Base-by-base conservation (phyloP, 108 stramenopile genomes). In the Nannochloropsis gaditana region DNA sequence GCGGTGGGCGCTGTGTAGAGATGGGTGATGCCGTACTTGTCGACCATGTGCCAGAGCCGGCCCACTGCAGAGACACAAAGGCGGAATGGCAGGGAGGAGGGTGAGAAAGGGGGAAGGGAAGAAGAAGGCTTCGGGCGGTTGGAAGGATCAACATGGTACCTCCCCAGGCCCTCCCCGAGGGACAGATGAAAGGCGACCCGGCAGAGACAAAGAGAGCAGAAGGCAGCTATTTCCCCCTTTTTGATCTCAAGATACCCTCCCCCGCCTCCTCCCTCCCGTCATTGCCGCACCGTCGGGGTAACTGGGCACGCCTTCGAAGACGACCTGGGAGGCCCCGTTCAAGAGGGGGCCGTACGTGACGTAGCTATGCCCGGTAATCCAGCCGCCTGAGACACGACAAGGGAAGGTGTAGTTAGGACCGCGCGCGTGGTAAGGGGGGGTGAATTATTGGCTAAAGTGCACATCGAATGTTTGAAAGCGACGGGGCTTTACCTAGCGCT, bases 1-100 rank as follows among this genome's bases (percentile, higher is more conserved):
- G 89, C 89, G 4, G 89, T 89, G 11, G 89, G 89, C 10, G 89
- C 89, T 11, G 89, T 89, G 84, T 89, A 89, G 50, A 89, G 43
- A 42, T 87, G 86, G 9, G 86, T 89, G 15, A 86, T 84, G 21
- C 82, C 45, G 84, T 45, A 47, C 81, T n/a, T 41, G 45, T 84
- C 44, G 5, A 87, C 83, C 11, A 86, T 82, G 43, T 47, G 21
- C 73, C 82, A 87, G 11, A 73, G 84, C 8, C 88, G 85, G 2
- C 43, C 42, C 21, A 21, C 80, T 41, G 21, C 5, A 21, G 31
- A 11, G 43, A 45, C 45, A 21, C 5, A 4, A 73, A 2, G 59
- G 6, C 15, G 8, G 59, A n/a, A 73, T 0, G 59, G 59, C 6
- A 73, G 8, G 8, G 3, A n/a, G n/a, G 2, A 73, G 59, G 59